Percentiles rank a stretch among this genome's conserved stretches.
Conservation (phyloP, 2,329 filamentous ascomycete genomes). For the Hymenoscyphus linearis region DNA sequence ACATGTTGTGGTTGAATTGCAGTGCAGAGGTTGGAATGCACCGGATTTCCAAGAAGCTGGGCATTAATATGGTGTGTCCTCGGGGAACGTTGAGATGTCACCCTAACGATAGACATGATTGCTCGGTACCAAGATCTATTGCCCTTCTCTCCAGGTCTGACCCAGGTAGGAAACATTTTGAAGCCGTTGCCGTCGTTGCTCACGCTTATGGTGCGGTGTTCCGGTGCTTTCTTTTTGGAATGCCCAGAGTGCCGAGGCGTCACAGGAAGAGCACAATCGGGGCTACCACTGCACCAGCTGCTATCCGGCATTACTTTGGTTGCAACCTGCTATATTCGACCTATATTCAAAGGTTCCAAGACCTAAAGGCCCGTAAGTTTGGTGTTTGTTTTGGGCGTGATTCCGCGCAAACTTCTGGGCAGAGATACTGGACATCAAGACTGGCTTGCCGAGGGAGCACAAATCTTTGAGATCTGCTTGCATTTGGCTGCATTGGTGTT, state of each 20-base stretch:
- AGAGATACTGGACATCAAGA: neutral
- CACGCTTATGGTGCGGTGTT: neutral
- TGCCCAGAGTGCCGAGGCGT: slow-evolving; percentile 5
- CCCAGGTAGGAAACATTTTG: neutral
- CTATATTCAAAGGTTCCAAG: neutral
- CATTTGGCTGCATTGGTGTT: neutral
- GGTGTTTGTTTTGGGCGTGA: neutral
- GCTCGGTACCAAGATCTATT: neutral
- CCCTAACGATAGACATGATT: neutral
- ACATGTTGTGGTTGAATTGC: neutral
- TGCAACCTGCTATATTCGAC: neutral
- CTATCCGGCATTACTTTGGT: neutral
- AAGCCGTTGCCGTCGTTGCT: neutral
- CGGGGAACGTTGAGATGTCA: neutral
- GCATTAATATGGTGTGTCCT: neutral
- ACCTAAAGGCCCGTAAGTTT: neutral
- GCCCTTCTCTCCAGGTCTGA: neutral
- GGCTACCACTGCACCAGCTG: neutral
- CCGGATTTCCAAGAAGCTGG: neutral
- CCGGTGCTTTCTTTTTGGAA: neutral
- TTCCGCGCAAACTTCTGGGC: slow-evolving; percentile 4
- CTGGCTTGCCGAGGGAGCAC: neutral
- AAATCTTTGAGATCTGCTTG: neutral
- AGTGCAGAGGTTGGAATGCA: neutral
- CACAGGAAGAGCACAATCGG: neutral